These are phyloP conservation scores for Podaxis sp. DNA, from an alignment of 768 basidiomycete genomes.

Conservation along the genomic window DNA sequence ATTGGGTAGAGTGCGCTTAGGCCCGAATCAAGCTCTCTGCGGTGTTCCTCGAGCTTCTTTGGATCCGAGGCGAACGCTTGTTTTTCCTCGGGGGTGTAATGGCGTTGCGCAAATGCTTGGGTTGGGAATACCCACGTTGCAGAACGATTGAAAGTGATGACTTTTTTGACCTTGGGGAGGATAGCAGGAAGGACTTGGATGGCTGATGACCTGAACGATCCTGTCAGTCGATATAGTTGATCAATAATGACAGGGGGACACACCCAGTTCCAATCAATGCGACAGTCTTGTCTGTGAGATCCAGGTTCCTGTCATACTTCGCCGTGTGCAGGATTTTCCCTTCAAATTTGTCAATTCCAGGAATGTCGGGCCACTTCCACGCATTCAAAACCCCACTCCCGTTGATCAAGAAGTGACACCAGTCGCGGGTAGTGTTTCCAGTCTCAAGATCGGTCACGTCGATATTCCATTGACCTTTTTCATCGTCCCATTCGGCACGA, in stretches of 20 bases:
- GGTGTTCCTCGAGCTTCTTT: slow-evolving; percentile 35
- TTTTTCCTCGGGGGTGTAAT: slow-evolving; percentile 37
- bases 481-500: slow-evolving; percentile 25
- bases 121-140: slow-evolving; percentile 27
- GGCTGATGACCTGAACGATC: slow-evolving; percentile 23
- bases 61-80: slow-evolving; percentile 32
- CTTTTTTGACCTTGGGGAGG: slow-evolving; percentile 28
- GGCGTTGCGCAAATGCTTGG: slow-evolving; percentile 23
- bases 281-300: slow-evolving; percentile 30
- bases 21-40: slow-evolving; percentile 33
- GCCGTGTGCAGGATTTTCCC: slow-evolving; percentile 34
- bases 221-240: neutral
- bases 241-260: neutral
- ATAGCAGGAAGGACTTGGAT: slow-evolving; percentile 32
- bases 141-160: slow-evolving; percentile 29
- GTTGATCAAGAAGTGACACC: slow-evolving; percentile 30
- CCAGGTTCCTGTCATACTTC: slow-evolving; percentile 22
- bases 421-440: slow-evolving; percentile 17
- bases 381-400: slow-evolving; percentile 29
- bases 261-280: slow-evolving; percentile 35
- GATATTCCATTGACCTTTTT: slow-evolving; percentile 24
- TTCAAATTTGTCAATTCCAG: slow-evolving; percentile 28
- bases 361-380: slow-evolving; percentile 35
- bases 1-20: slow-evolving; percentile 31
- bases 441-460: slow-evolving; percentile 19